Evolutionary conservation across 1,139 yeast genomes (phyloP), one percentile per base, ranked within the genome.

Genomic region (Yamadazyma aaseri): DNA sequence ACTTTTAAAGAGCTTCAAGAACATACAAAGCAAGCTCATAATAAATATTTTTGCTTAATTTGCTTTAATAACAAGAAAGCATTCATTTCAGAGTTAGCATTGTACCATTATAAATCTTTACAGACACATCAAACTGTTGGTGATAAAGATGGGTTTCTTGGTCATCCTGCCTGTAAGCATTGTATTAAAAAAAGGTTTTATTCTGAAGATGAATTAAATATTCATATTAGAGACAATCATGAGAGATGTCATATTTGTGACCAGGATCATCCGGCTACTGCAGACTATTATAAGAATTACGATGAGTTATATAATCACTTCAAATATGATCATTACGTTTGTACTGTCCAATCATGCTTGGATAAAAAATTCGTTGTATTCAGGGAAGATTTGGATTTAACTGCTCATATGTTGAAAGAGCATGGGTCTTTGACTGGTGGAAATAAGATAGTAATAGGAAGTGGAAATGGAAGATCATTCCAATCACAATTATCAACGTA

Each of bases 211-310:
- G 97, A 90, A 55, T 68, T 89, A 47, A 79, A 77, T 49, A 60
- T 81, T 26, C 99, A 92, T 57, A 74, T 92, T 60, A 71, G 96
- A 47, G 86, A 86, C 42, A 66, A 67, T 35, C 98, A 92, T 57
- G 97, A 90, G 55, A 78, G 82, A 47, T 92, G 99, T 57, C 86
- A 82, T 49, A 79, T 94, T 25, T 92, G 99, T 63, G 95, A 89
- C 47, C 81, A 77, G 51, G 67, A 79, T 11, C 70, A 72, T 44
- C 76, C 85, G 1, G 63, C 76, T 14, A 65, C 71, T 4, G 94
- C 95, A 0, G 87, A 81, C 49, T 89, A 86, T 58, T 94, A 83
- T 60, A 73, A 71, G 45, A 76, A 90, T 56, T 90, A 90, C 51
- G 82, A 83, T 35, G 65, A 77, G 26, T 66, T 92, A 33, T 85